These are phyloP conservation scores for Blastocystis sp. DNA, from an alignment of 352 stramenopile genomes.

Conservation along the genomic window DNA sequence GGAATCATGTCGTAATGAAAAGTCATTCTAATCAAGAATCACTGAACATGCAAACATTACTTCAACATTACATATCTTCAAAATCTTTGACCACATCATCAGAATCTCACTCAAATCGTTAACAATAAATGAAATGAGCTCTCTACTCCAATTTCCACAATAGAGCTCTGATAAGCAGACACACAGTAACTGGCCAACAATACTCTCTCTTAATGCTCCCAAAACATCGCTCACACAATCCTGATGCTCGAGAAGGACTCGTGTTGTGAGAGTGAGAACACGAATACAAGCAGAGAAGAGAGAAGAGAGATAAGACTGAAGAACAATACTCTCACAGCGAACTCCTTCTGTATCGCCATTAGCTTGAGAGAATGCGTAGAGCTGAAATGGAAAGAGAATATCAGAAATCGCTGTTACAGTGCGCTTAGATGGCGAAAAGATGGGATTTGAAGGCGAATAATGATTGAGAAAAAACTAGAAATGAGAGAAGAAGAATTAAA, in stretches of 20 bases:
- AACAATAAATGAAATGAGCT: constrained; percentile 20
- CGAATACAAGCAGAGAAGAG: neutral
- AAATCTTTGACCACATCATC: constrained; percentile 33
- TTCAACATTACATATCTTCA: constrained; percentile 53
- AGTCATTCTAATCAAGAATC: constrained; percentile 25
- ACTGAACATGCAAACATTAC: neutral
- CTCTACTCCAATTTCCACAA: neutral
- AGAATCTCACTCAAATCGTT: constrained; percentile 34
- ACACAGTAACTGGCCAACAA: constrained; percentile 23
- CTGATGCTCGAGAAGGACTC: neutral
- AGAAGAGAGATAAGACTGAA: constrained; percentile 48
- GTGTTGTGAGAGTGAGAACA: constrained; percentile 9
- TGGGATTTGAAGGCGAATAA: neutral
- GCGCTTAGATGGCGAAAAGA: constrained; percentile 27
- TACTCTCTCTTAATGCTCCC: constrained; percentile 45
- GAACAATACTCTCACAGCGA: constrained; percentile 43
- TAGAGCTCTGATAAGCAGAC: constrained; percentile 21
- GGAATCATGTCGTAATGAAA: neutral
- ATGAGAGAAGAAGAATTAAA: neutral
- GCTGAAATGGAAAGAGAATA: constrained; percentile 59
- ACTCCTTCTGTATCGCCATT: neutral
- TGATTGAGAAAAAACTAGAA: constrained; percentile 28
- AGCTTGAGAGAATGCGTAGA: constrained; percentile 61
- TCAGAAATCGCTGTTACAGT: neutral
- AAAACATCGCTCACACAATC: constrained; percentile 24